These are phyloP conservation scores for Naganishia vaughanmartiniae DNA, from an alignment of 768 basidiomycete species.

Conservation along the genomic window DNA sequence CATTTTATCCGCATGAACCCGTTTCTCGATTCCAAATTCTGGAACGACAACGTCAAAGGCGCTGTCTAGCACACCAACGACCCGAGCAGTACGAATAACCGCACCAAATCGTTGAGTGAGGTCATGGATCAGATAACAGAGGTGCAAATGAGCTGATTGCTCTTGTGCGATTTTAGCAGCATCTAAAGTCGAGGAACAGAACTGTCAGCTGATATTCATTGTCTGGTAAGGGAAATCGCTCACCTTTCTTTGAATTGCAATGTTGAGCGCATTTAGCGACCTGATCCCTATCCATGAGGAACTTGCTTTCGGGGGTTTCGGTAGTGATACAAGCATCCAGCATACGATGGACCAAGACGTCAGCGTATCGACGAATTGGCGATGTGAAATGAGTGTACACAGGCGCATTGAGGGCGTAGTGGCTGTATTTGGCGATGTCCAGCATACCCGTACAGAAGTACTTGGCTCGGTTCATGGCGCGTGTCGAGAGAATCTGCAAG, in stretches of 20 bases:
- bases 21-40: slow-evolving; percentile 98
- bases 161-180: slow-evolving; percentile 90
- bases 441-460: slow-evolving; percentile 99
- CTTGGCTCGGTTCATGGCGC: slow-evolving; percentile 85
- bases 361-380: slow-evolving; percentile 72
- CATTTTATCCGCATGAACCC: slow-evolving; percentile 98
- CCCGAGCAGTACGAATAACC: slow-evolving; percentile 89
- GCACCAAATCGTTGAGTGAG: slow-evolving; percentile 92
- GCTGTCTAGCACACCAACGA: slow-evolving; percentile 92
- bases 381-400: slow-evolving; percentile 67
- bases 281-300: slow-evolving; percentile 95
- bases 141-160: slow-evolving; percentile 90
- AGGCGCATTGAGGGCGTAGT: slow-evolving; percentile 84
- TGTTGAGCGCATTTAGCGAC: slow-evolving; percentile 97
- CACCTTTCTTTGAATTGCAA: slow-evolving; percentile 76
- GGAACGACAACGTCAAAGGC: slow-evolving; percentile 95
- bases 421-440: slow-evolving; percentile 95
- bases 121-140: slow-evolving; percentile 90
- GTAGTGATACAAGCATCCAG: slow-evolving; percentile 72
- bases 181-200: slow-evolving; percentile 54
- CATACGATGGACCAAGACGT: slow-evolving; percentile 93
- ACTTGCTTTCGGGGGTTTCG: slow-evolving; percentile 71
- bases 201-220: neutral
- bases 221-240: slow-evolving; percentile 21
- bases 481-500: slow-evolving; percentile 78